Base-by-base conservation (phyloP, 139 green algal species). In the Volvox africanus region DNA sequence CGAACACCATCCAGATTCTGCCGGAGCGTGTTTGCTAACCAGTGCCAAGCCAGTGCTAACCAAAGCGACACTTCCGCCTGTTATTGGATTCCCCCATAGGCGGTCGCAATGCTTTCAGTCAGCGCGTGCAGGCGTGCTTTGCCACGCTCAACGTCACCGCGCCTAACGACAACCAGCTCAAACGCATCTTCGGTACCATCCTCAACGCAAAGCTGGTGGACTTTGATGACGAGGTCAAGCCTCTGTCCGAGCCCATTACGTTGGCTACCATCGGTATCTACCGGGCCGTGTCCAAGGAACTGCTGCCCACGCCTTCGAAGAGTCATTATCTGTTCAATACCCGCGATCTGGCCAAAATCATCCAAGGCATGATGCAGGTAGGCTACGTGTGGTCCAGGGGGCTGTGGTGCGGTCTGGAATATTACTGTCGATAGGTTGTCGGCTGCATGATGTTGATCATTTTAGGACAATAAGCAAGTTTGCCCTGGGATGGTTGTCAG, bases 281-380 rank as follows among this genome's bases (percentile, higher is more conserved):
- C 91, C 91, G 94, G 12, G 80, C 89, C 3, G 93, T 97, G 17
- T 91, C 89, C 32, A 82, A 89, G 65, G 96, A 98, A 93, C 92
- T 98, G 88, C 94, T 98, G 92, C 97, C 97, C 82, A 97, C 96
- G 28, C 97, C 97, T 32, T 93, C 92, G 82, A 98, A 98, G 95
- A 95, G 89, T 77, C 96, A 97, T 91, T 98, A 98, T 94, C 93
- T 98, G 44, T 98, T 98, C 94, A 98, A 98, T 93, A 97, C 95
- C 26, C 92, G 97, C 13, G 97, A 98, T 87, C 92, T 98, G 77
- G 94, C 95, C 90, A 97, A 97, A 93, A 94, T 98, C 82, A 95
- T 97, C 61, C 94, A 96, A 91, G 96, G 96, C 86, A 92, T 97
- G 89, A 96, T 96, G 93, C 94, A 94, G 92, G 91, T 90, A 69